phyloP scores from a whole-genome alignment of 148 eudicot species.

The Cornus controversa region DNA sequence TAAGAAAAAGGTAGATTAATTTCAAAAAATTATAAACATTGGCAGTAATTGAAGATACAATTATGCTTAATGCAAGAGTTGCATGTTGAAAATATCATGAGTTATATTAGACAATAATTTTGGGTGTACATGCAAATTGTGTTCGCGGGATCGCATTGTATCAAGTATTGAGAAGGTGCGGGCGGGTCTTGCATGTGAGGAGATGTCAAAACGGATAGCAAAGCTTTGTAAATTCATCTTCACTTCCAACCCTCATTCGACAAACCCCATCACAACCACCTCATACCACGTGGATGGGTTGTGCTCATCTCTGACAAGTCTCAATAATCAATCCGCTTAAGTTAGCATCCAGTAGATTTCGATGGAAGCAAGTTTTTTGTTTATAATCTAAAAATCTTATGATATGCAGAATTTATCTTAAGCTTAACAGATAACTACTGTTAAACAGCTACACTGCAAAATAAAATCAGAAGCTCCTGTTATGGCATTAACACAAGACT shows the following conservation, averaged over 20 bases:
- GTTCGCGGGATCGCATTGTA: too few species aligned
- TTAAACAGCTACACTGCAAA: background rate
- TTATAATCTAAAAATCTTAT: too few species aligned
- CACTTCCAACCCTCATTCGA: too few species aligned
- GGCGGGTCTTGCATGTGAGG: background rate
- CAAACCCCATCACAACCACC: background rate
- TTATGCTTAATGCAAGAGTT: background rate
- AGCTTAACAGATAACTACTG: background rate
- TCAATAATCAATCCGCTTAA: background rate
- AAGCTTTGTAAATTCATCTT: background rate
- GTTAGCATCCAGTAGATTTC: background rate
- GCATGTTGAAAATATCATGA: background rate
- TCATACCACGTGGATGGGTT: background rate
- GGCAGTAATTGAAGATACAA: background rate
- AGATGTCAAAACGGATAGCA: background rate
- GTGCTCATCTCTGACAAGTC: background rate
- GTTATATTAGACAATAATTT: too few species aligned
- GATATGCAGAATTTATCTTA: background rate
- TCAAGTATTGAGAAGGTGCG: too few species aligned
- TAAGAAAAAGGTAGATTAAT: too few species aligned
- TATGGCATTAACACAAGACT: background rate
- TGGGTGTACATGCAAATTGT: too few species aligned
- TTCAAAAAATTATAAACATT: too few species aligned
- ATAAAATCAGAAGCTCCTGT: background rate
- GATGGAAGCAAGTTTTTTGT: background rate